Percentiles rank a stretch among this genome's conserved stretches.
Conservation (phyloP, 164 flowering plant genomes). For the Kalanchoe fedtschenkoi region DNA sequence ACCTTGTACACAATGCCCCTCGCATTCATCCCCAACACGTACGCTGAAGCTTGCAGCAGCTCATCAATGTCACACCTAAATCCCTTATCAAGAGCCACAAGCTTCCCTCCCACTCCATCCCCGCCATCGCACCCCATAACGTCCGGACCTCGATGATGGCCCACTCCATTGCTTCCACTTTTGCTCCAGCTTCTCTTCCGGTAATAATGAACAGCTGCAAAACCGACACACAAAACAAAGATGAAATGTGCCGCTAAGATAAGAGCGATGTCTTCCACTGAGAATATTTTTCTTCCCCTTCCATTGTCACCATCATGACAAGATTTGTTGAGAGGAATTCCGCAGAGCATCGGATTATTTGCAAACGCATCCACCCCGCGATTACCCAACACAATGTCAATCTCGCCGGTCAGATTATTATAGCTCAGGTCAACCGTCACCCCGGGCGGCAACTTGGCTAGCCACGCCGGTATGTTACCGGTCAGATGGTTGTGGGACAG, state of each 20-base stretch:
- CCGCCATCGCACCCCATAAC: slow-evolving; percentile 11
- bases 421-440: slow-evolving; percentile 66
- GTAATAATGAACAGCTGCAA: slow-evolving; percentile 48
- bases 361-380: slow-evolving; percentile 90
- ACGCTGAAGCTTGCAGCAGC: slow-evolving; percentile 82
- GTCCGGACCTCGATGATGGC: slow-evolving; percentile 10
- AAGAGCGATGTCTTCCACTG: slow-evolving; percentile 30
- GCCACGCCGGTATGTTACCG: slow-evolving; percentile 55
- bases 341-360: slow-evolving; percentile 64
- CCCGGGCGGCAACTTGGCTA: slow-evolving; percentile 58
- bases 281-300: slow-evolving; percentile 7
- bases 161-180: slow-evolving; percentile 30
- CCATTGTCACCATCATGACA: slow-evolving; percentile 23
- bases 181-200: slow-evolving; percentile 54
- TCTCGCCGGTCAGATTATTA: slow-evolving; percentile 73
- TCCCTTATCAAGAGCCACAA: slow-evolving; percentile 80
- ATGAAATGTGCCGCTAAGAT: slow-evolving; percentile 70
- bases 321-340: slow-evolving; percentile 65
- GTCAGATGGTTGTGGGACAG: slow-evolving; percentile 62
- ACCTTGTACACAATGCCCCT: slow-evolving; percentile 92
- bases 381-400: slow-evolving; percentile 72
- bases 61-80: slow-evolving; percentile 75
- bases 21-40: slow-evolving; percentile 87
- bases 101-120: slow-evolving; percentile 38
- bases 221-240: slow-evolving; percentile 57